Base-by-base conservation (phyloP, 1,284 basidiomycete genomes). In the Puccinia novopanici region DNA sequence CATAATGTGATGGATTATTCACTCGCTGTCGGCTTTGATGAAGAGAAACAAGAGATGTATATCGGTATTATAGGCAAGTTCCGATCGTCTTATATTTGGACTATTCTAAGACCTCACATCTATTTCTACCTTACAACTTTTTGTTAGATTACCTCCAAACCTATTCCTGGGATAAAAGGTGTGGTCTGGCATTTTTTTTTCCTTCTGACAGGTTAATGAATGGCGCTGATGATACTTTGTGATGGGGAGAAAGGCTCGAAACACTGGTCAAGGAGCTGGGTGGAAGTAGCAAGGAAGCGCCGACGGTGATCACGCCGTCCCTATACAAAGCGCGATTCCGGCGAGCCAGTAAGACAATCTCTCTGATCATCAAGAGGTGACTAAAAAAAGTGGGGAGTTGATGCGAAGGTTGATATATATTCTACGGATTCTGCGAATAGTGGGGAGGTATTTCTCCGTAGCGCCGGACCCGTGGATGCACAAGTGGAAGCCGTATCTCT, bases 1-100 rank as follows among this genome's bases (percentile, higher is more conserved):
- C 91, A 98, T 83, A 97, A 98, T 85, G 94, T 98, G 78, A 99
- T 99, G 97, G 97, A 99, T 86, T 99, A 99, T 86, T 98, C 95
- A 27, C 88, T 99, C 22, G 92, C 99, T 57, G 94, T 95, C 34
- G 97, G 96, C 22, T 92, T 99, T 19, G 95, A 97, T 85, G 50
- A 75, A 57, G 72, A 81, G 50, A 74, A 63, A 27, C 71, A 81
- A 52, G 72, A 81, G 40, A 57, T 81, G 57, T 81, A 81, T 70
- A 59, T 81, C 13, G 79, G 79, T 13, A 81, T 81, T 22, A 81
- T 81, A 65, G 79, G 79, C 55, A 74, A 75, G 72, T 75, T 59
- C 3, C 2, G 13, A 37, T 67, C 5, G 40, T 45, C 40, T 45
- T 10, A 22, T 34, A 4, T 37, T 17, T 59, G 34, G 13, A 40